A percentile compares a stretch with the other conserved stretches of the same genome.
Evolutionary conservation across 495 filamentous ascomycete genomes (phyloP).

Genomic region (Collariella sp.): DNA sequence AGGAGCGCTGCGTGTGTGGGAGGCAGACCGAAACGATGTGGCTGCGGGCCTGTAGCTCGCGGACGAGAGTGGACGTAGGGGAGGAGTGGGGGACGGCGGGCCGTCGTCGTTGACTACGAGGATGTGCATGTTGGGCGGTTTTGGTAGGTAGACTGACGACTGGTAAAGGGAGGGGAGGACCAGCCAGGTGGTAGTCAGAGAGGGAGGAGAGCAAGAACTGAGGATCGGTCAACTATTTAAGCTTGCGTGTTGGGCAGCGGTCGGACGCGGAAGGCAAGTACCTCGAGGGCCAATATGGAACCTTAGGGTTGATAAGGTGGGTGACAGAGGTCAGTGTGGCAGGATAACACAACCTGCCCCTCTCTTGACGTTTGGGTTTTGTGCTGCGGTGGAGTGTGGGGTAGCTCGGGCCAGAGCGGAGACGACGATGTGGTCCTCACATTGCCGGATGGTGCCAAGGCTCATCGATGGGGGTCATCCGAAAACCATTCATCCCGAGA

Average conservation of each 20-base stretch:
- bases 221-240: not conserved
- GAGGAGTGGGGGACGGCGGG: conserved; percentile 82
- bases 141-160: not conserved
- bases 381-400: conserved; percentile 7
- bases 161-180: not conserved
- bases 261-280: not conserved
- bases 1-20: conserved; percentile 84
- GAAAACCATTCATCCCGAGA: not conserved
- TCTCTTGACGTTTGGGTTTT: conserved; percentile 15
- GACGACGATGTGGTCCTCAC: not conserved
- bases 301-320: too few species aligned
- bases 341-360: conserved; percentile 11
- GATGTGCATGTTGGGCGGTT: conserved; percentile 33
- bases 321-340: not conserved
- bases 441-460: too few species aligned
- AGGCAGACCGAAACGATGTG: conserved; percentile 84
- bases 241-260: conserved; percentile 2
- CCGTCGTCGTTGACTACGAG: conserved; percentile 79
- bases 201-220: not conserved
- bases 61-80: conserved; percentile 83
- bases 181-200: not conserved
- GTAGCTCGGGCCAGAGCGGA: not conserved
- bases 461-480: too few species aligned
- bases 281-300: not conserved
- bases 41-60: conserved; percentile 64